Evolutionary conservation across 768 basidiomycete genomes (phyloP), one percentile per base, ranked within the genome.

Genomic region (Exidia glandulosa): DNA sequence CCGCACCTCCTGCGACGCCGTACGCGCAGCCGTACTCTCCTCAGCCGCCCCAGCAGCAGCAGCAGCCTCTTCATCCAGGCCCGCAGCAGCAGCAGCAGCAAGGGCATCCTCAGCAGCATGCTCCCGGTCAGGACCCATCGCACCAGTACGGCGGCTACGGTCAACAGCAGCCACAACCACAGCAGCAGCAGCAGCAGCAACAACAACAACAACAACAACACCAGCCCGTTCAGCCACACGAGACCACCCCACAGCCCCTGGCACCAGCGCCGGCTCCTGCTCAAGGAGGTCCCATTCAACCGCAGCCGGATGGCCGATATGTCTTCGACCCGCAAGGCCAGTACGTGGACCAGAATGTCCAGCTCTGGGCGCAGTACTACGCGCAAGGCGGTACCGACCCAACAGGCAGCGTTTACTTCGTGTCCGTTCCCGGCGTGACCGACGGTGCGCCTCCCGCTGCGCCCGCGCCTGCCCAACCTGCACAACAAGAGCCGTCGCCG

Each of bases 321-420:
- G 70, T 73, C 9, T 91, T 79, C 66, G 82, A 90, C 63, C 86
- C 88, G 3, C 77, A 75, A 31, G 73, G 76, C 56, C 83, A 82
- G 25, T 93, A 93, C 65, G 72, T 82, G 16, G 90, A 93, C 68
- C 81, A 83, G 59, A 90, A 90, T 63, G 88, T 85, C 25, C 89
- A 91, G 67, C 87, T 87, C 0, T 92, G 90, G 90, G 90, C 88
- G 5, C 80, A 84, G 64, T 93, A 93, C 70, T 92, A 92, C 67
- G 84, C 85, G 0, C 81, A 85, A 61, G 90, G 90, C 29, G 90
- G 90, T 3, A 81, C 72, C 52, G 90, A 91, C 61, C 70, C 76
- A 0, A 82, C 86, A 4, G 90, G 90, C 9, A 75, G 85, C 7
- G 86, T 91, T 37, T 93, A 93, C 72, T 93, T 93, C 65, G 71